Conservation (phyloP, 257 asterid genomes). For the Verbena officinalis region DNA sequence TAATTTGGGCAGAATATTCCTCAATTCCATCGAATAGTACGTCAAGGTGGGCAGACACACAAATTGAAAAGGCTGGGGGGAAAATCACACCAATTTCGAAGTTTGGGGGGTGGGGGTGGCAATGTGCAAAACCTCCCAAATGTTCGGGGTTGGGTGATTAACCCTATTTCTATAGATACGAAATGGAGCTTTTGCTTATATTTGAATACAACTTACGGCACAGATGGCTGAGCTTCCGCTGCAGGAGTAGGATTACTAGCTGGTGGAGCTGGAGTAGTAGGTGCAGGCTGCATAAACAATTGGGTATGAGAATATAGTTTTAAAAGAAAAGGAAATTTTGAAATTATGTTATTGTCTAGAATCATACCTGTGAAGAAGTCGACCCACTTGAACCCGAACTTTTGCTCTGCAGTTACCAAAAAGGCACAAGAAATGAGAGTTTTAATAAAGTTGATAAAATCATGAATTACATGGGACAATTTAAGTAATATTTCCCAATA, state of each 20-base stretch:
- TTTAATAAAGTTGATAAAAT: neutral
- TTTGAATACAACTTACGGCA: conserved; percentile 50
- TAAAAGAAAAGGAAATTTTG: too few relatives aligned
- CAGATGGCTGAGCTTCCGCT: conserved; percentile 50
- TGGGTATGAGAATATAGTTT: conserved; percentile 30
- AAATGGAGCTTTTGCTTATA: conserved; percentile 13
- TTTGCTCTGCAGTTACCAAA: conserved; percentile 57
- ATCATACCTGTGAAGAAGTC: conserved; percentile 63
- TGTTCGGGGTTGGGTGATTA: too few relatives aligned
- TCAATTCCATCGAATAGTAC: too few relatives aligned
- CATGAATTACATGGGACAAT: conserved; percentile 5
- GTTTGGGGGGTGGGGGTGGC: too few relatives aligned
- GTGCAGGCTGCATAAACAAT: conserved; percentile 52
- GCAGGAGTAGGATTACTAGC: conserved; percentile 44
- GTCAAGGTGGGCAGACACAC: too few relatives aligned
- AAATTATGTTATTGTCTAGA: too few relatives aligned
- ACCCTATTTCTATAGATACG: too few relatives aligned
- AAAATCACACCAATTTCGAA: too few relatives aligned
- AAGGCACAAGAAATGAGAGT: conserved; percentile 16
- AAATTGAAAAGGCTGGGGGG: too few relatives aligned
- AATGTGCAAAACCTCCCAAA: too few relatives aligned
- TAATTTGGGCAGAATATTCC: too few relatives aligned
- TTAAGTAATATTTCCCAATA: neutral
- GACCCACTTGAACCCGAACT: conserved; percentile 57
- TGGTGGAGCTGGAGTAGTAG: conserved; percentile 48